Evolutionary conservation across 495 filamentous ascomycete genomes (phyloP), one percentile per base, ranked within the genome.

Genomic region (Daldinia vernicosa): DNA sequence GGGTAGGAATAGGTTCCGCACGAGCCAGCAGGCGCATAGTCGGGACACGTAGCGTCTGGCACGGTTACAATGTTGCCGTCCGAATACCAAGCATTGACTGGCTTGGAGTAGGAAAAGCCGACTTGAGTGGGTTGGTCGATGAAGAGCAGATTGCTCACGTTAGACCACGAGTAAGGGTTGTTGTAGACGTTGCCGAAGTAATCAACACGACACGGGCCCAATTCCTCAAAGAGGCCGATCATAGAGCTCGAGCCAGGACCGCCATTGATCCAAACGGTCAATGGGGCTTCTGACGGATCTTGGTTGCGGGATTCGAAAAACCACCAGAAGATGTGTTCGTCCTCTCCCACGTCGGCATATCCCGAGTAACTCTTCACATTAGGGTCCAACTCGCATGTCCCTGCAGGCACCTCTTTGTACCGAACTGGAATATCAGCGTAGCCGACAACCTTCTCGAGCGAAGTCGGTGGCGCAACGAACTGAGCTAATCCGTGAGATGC

Each of bases 291-390:
- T 24, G 75, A 64, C 0, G 88, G 87, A 64, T 89, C 81, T 8
- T 66, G 53, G 63, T 86, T 83, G 62, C 88, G 80, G 4, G 87
- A 79, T 73, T 90, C 87, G 67, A 90, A 90, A 71, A 89, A 89
- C 86, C 87, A 89, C 77, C 83, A 91, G 79, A 90, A 91, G 50
- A 89, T 87, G 70, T 91, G 88, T 72, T 89, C 76, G 70, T 88
- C 74, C 56, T 86, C 85, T 1, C 70, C 80, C 33, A 91, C 83
- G 78, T 91, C 89, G 12, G 88, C 86, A 67, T 91, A 92, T 3
- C 89, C 89, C 27, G 86, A 87, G 76, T 87, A 91, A 61, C 85
- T 88, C 75, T 90, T 90, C 15, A 91, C 88, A 47, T 82, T 78
- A 1, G 89, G 88, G 63, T 89, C 84, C 3, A 86, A 83, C 78